These are phyloP conservation scores for Astrephomene gubernaculifera DNA, from an alignment of 139 green algal species.

Conservation along the genomic window DNA sequence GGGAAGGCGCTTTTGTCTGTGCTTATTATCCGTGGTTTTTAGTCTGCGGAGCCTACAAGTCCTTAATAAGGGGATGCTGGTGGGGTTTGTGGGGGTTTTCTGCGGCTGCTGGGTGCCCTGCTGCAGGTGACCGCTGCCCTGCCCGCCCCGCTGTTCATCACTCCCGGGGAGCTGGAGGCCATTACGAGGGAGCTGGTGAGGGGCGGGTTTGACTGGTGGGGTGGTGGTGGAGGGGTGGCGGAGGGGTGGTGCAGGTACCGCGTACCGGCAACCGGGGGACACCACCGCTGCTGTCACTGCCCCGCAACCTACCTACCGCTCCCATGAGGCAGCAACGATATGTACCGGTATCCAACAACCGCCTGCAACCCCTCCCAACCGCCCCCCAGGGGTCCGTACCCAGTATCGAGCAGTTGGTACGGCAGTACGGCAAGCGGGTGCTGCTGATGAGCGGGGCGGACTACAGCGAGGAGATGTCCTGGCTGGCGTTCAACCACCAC, in stretches of 20 bases:
- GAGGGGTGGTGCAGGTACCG: too few relatives aligned
- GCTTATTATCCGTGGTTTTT: too few relatives aligned
- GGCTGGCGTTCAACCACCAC: constrained; percentile 59
- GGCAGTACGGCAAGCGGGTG: constrained; percentile 59
- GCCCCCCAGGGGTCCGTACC: constrained; percentile 36
- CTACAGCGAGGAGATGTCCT: constrained; percentile 69
- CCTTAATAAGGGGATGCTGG: too few relatives aligned
- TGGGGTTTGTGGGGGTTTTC: too few relatives aligned
- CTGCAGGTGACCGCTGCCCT: constrained; percentile 54
- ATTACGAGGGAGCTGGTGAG: neutral
- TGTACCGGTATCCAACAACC: neutral
- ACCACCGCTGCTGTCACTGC: too few relatives aligned
- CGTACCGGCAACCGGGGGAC: neutral
- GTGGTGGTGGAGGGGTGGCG: too few relatives aligned
- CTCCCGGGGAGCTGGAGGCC: constrained; percentile 46
- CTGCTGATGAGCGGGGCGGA: constrained; percentile 67
- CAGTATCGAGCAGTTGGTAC: constrained; percentile 53
- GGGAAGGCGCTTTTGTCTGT: too few relatives aligned
- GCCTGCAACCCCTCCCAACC: neutral
- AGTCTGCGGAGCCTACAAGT: too few relatives aligned
- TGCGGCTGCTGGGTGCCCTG: neutral
- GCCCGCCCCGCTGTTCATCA: constrained; percentile 50
- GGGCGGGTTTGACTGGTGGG: too few relatives aligned
- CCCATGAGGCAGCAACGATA: neutral
- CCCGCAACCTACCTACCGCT: neutral